These are phyloP conservation scores for Candida tropicalis DNA, from an alignment of 1,139 yeast species.

Conservation along the genomic window DNA sequence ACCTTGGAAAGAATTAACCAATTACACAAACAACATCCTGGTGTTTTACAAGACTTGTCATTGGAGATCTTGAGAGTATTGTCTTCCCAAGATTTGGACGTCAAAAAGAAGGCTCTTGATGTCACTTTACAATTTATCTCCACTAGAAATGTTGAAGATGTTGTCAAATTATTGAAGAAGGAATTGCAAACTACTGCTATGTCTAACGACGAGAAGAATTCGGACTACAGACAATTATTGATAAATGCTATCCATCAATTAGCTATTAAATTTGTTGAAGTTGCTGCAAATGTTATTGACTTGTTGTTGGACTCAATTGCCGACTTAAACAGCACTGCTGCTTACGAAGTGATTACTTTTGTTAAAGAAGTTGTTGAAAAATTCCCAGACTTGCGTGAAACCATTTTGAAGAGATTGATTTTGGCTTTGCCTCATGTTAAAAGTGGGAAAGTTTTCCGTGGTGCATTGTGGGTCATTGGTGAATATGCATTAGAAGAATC, in stretches of 20 bases:
- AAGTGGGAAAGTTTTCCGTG: conserved; percentile 90
- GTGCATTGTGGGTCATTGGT: conserved; percentile 95
- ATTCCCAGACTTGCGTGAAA: conserved; percentile 76
- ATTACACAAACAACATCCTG: conserved; percentile 75
- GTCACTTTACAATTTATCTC: conserved; percentile 80
- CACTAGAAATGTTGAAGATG: conserved; percentile 92
- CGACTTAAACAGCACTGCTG: conserved; percentile 83
- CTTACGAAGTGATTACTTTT: conserved; percentile 84
- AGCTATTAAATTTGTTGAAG: conserved; percentile 87
- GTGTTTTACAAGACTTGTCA: conserved; percentile 81
- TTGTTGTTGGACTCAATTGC: conserved; percentile 83
- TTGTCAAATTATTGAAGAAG: conserved; percentile 85
- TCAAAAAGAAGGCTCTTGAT: conserved; percentile 83
- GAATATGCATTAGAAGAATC: conserved; percentile 79
- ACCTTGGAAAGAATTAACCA: conserved; percentile 85
- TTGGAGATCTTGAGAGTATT: conserved; percentile 86
- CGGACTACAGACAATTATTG: conserved; percentile 86
- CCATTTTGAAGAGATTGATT: conserved; percentile 68
- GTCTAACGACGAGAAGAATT: conserved; percentile 73
- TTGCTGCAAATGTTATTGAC: conserved; percentile 89
- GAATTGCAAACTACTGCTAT: conserved; percentile 76
- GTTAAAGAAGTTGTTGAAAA: conserved; percentile 93
- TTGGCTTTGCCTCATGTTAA: conserved; percentile 65
- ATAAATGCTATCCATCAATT: conserved; percentile 88
- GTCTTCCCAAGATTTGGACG: conserved; percentile 86